phyloP scores from a whole-genome alignment of 140 eudicot species.

The Ambrosia hybrid region DNA sequence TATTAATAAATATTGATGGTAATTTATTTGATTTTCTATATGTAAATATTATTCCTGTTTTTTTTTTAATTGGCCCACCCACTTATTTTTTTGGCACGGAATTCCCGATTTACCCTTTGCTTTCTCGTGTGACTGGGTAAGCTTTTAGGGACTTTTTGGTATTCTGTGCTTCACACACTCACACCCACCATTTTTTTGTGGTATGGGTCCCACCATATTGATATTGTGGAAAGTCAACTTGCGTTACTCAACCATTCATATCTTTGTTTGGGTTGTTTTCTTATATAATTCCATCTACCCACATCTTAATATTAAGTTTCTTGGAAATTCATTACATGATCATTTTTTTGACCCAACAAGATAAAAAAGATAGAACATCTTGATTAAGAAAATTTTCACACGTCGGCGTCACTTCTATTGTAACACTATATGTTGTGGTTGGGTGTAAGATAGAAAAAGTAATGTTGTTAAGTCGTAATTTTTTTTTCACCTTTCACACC shows the following conservation, averaged over 20 bases:
- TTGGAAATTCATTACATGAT: not conserved
- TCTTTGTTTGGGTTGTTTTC: constrained; percentile 13
- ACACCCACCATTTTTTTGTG: constrained; percentile 13
- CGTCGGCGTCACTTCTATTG: too few species aligned
- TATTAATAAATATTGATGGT: not conserved
- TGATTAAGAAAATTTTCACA: too few species aligned
- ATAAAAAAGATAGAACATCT: not conserved
- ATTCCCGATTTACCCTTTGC: constrained; percentile 31
- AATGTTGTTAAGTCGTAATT: too few species aligned
- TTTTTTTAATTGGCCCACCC: not conserved
- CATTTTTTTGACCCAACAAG: not conserved
- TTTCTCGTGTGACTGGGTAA: constrained; percentile 36
- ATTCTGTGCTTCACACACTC: constrained; percentile 35
- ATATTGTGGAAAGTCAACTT: constrained; percentile 31
- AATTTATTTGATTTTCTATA: not conserved
- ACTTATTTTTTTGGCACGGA: constrained; percentile 23
- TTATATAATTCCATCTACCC: not conserved
- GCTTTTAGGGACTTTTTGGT: constrained; percentile 33
- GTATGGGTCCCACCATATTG: constrained; percentile 30
- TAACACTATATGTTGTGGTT: too few species aligned
- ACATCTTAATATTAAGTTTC: not conserved
- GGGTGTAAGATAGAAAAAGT: too few species aligned
- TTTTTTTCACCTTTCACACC: too few species aligned
- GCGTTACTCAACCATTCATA: constrained; percentile 32
- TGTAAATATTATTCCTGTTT: not conserved